Base-by-base conservation (phyloP, 805 yeast species). In the Clavispora phyllophila region DNA sequence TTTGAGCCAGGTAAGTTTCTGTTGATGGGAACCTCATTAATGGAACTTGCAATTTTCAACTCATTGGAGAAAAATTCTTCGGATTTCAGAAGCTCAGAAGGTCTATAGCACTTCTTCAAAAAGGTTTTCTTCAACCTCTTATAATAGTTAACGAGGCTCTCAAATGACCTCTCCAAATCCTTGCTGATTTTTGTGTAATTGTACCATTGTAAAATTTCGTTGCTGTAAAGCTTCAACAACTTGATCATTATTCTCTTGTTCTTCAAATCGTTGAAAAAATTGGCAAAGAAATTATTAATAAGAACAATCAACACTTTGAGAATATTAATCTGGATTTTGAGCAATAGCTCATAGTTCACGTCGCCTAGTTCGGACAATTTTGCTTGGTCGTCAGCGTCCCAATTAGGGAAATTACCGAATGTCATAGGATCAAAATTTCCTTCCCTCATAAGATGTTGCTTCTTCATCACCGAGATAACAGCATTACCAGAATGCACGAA, bases 281-380 rank as follows among this genome's bases (percentile, higher is more conserved):
- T 93, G 23, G 76, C 63, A 58, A 83, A 89, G 57, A 84, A 87
- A 50, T 83, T 82, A 36, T 78, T 73, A 17, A 87, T 78, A 60
- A 95, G 73, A 24, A 83, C 75, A 35, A 80, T 73, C 43, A 88
- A 66, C 0, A 88, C 87, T 57, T 87, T 95, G 45, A 89, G 67
- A 25, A 89, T 79, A 32, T 95, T 95, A 29, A 84, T 71, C 57
- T 89, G 93, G 34, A 90, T 85, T 55, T 82, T 87, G 9, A 84
- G 81, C 36, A 87, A 81, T 42, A 79, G 73, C 36, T 73, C 74
- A 73, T 83, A 81, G 51, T 83, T 84, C 26, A 84, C 70, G 3
- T 75, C 74, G 0, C 73, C 74, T 31, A 68, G 55, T 13, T 56
- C 63, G 14, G 62, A 66, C 22, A 75, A 66, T 35, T 68, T 67